Conservation (phyloP, 1,139 yeast genomes). For the Nakaseomyces delphensis region DNA sequence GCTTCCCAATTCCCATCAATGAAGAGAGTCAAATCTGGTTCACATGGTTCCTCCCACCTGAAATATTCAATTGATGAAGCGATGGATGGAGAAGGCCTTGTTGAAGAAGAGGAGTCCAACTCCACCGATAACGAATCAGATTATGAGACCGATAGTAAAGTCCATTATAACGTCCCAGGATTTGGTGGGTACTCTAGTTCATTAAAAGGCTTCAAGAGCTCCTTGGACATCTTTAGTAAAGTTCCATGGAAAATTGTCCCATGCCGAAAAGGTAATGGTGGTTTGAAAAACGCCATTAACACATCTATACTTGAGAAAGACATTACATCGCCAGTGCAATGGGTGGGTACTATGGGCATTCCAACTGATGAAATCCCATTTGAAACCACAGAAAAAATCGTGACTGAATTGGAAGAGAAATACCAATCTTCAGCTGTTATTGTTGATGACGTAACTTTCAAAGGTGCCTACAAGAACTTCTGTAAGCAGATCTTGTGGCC, state of each 20-base stretch:
- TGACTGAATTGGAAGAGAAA: slow-evolving; percentile 38
- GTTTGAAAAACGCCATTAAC: slow-evolving; percentile 75
- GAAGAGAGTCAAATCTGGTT: slow-evolving; percentile 16
- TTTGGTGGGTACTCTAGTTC: slow-evolving; percentile 66
- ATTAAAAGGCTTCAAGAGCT: slow-evolving; percentile 34
- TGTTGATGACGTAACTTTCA: slow-evolving; percentile 68
- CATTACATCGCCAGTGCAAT: slow-evolving; percentile 43
- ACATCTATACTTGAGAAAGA: slow-evolving; percentile 45
- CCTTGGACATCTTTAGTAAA: slow-evolving; percentile 51
- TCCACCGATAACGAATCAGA: slow-evolving; percentile 10
- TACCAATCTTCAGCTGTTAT: slow-evolving; percentile 59
- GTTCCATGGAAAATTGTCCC: slow-evolving; percentile 71
- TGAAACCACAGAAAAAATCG: slow-evolving; percentile 43
- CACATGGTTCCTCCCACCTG: slow-evolving; percentile 1
- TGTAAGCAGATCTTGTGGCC: slow-evolving; percentile 97
- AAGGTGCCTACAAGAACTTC: slow-evolving; percentile 82
- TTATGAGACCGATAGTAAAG: slow-evolving; percentile 18
- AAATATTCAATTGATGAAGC: slow-evolving; percentile 11
- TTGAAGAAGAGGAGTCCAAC: slow-evolving; percentile 6
- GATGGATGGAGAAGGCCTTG: slow-evolving; percentile 13
- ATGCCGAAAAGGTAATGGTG: slow-evolving; percentile 77
- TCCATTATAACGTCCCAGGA: slow-evolving; percentile 44
- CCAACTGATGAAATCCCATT: slow-evolving; percentile 76
- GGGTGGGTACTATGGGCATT: slow-evolving; percentile 89
- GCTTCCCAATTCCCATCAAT: slow-evolving; percentile 22